phyloP scores from a whole-genome alignment of 2,329 filamentous ascomycete genomes.

The Fusarium hostae region DNA sequence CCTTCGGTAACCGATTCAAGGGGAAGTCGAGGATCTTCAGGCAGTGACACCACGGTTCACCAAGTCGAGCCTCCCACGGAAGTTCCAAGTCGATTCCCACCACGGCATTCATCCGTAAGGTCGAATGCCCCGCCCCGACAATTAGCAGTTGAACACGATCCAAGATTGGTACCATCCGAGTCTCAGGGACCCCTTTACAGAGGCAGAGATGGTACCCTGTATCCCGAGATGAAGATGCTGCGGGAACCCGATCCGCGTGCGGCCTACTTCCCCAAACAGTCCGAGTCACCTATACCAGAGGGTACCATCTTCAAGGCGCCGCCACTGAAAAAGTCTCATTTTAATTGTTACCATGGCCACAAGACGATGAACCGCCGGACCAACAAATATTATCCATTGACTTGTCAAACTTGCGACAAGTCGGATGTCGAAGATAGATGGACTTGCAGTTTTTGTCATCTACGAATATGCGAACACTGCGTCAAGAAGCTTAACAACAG shows the following conservation, averaged over 20 bases:
- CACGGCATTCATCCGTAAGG: constrained; percentile 49
- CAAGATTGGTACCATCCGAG: constrained; percentile 49
- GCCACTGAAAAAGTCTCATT: constrained; percentile 57
- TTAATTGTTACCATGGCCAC: constrained; percentile 61
- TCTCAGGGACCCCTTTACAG: constrained; percentile 50
- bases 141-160: constrained; percentile 42
- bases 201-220: constrained; percentile 54
- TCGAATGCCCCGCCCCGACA: constrained; percentile 40
- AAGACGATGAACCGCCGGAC: constrained; percentile 58
- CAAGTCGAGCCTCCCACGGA: constrained; percentile 35
- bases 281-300: constrained; percentile 42
- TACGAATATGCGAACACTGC: constrained; percentile 64
- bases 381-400: constrained; percentile 62
- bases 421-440: constrained; percentile 58
- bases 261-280: constrained; percentile 52
- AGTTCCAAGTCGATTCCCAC: constrained; percentile 43
- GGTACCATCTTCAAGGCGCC: constrained; percentile 55
- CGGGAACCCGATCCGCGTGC: constrained; percentile 51
- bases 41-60: constrained; percentile 35
- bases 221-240: constrained; percentile 54
- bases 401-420: constrained; percentile 64
- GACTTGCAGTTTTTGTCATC: constrained; percentile 61
- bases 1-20: constrained; percentile 20
- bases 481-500: constrained; percentile 54
- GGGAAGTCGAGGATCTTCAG: constrained; percentile 29